phyloP scores from a whole-genome alignment of 2,329 filamentous ascomycete genomes.

The Aspergillus jensenii region DNA sequence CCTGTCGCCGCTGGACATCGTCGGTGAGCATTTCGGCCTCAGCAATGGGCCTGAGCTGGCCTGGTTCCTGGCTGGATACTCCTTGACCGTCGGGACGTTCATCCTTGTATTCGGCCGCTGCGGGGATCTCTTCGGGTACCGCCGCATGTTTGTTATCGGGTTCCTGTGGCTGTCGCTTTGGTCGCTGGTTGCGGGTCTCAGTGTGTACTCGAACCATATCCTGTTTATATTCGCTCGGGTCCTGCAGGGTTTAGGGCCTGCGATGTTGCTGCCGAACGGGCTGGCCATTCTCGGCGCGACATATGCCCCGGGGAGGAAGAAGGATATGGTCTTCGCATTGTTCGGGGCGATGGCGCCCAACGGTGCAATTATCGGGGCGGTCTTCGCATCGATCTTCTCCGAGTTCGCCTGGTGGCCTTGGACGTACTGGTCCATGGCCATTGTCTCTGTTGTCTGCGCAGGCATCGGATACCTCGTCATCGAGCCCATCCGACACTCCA shows the following conservation, averaged over 20 bases:
- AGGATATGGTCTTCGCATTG: constrained; percentile 59
- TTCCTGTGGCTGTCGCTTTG: constrained; percentile 37
- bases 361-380: constrained; percentile 43
- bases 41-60: constrained; percentile 47
- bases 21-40: constrained; percentile 50
- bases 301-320: constrained; percentile 57
- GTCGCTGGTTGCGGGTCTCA: constrained; percentile 37
- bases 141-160: constrained; percentile 35
- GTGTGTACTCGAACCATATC: constrained; percentile 42
- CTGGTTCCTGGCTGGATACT: constrained; percentile 61
- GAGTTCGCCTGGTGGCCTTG: constrained; percentile 54
- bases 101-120: constrained; percentile 39
- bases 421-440: constrained; percentile 47
- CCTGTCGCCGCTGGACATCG: constrained; percentile 50
- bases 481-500: constrained; percentile 17
- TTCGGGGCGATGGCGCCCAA: constrained; percentile 52
- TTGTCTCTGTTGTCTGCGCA: constrained; percentile 36
- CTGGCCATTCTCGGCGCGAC: constrained; percentile 61
- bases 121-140: constrained; percentile 41
- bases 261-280: constrained; percentile 26
- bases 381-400: constrained; percentile 43
- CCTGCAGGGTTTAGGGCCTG: constrained; percentile 59
- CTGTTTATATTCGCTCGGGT: constrained; percentile 55
- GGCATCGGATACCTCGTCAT: constrained; percentile 37
- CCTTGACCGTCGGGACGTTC: constrained; percentile 45